Evolutionary conservation across 768 basidiomycete genomes (phyloP).

Genomic region (Coprinopsis cinerea): DNA sequence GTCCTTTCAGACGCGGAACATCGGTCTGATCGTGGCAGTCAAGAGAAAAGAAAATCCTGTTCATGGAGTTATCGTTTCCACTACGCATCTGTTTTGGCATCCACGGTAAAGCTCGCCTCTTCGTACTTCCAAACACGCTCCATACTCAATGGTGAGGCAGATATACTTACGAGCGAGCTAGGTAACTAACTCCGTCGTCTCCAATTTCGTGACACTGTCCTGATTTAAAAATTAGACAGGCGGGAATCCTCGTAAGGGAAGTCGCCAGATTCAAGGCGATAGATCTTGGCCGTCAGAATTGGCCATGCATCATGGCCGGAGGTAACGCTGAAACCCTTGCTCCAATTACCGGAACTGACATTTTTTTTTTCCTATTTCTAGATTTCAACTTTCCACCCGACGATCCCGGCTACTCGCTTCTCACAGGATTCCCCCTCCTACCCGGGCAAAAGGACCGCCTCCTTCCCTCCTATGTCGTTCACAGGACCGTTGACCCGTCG

Average conservation of each 20-base stretch:
- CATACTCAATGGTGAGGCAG: conserved; percentile 25
- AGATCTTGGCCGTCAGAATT: conserved; percentile 36
- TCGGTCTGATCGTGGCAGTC: conserved; percentile 71
- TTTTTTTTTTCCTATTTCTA: conserved; percentile 21
- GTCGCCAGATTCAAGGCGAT: conserved; percentile 45
- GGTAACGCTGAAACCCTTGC: conserved; percentile 38
- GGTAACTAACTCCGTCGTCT: conserved; percentile 33
- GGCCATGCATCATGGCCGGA: conserved; percentile 83
- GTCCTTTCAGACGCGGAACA: conserved; percentile 73
- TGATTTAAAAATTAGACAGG: conserved; percentile 48
- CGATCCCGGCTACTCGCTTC: conserved; percentile 77
- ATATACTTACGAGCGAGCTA: conserved; percentile 79
- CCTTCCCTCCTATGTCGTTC: conserved; percentile 62
- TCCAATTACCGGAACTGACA: neutral
- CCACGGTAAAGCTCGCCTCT: conserved; percentile 50
- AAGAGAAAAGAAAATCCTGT: conserved; percentile 30
- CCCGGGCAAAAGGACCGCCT: conserved; percentile 48
- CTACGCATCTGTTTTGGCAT: conserved; percentile 96
- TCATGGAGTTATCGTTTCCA: conserved; percentile 69
- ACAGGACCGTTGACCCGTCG: conserved; percentile 59
- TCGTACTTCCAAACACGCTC: neutral
- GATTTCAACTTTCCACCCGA: conserved; percentile 89
- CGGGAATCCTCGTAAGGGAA: conserved; percentile 66
- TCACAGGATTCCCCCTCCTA: conserved; percentile 57
- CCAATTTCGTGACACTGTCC: neutral